Evolutionary conservation across 2,329 filamentous ascomycete genomes (phyloP), one percentile per base, ranked within the genome.

Genomic region (Talaromyces atroroseus): DNA sequence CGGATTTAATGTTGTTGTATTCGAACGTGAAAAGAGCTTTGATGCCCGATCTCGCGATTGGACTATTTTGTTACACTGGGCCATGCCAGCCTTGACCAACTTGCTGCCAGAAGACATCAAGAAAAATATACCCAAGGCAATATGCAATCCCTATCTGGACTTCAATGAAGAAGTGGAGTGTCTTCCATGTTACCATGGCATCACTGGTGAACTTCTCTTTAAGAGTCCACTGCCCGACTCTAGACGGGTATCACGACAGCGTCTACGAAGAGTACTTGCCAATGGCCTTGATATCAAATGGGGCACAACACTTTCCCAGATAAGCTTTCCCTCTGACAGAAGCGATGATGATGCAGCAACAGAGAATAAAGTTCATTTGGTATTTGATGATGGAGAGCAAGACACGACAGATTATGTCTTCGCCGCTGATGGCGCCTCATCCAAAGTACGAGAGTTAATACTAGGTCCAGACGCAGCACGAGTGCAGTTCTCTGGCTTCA

Each of bases 51-150:
- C 36, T 14, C 48, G 54, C 5, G 54, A 56, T 45, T 56, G 54
- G 54, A 56, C 54, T 16, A 56, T 56, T 21, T 11, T 56, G 2
- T 24, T 56, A 23, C 54, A 56, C n/a, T 56, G 54, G 54, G 54
- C 54, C 4, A 26, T 56, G 48, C 54, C 54, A 18, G 12, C 32
- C 2, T 42, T 56, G 6, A 20, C 29, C 14, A 45, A 40, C 3
- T 51, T 56, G 23, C 34, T 56, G 16, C 29, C 49, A 2, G 54
- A 56, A 49, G 48, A 52, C 5, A 21, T 56, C 5, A 38, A 38
- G 18, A 47, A 51, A 3, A 21, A 36, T 3, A 29, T 56, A 16
- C 20, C 48, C 40, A 21, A n/a, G n/a, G 54, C 54, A 10, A 51
- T 56, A n/a, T 56, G 54, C 40, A 56, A 56, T 24, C 54, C 54